Evolutionary conservation across 2,329 filamentous ascomycete species (phyloP).

Genomic region (Diplodia corticola): DNA sequence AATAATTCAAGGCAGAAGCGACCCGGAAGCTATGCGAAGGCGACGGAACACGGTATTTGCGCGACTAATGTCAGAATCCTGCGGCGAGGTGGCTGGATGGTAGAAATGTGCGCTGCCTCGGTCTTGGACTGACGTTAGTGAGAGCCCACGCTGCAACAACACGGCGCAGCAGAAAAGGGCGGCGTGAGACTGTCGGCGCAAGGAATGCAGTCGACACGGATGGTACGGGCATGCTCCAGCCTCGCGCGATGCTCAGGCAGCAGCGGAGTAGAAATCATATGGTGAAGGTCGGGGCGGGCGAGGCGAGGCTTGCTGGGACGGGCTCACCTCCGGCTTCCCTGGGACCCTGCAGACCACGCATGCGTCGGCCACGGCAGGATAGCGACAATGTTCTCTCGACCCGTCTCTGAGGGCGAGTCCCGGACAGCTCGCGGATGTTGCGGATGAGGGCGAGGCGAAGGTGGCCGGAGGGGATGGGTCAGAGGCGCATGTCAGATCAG

Average conservation of each 20-base stretch:
- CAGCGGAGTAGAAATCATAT: constrained; percentile 15
- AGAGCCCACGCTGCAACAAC: not conserved
- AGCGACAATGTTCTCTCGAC: not conserved
- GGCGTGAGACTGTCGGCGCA: not conserved
- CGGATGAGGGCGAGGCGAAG: constrained; percentile 15
- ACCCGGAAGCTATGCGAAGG: not conserved
- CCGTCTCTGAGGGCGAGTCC: constrained; percentile 7
- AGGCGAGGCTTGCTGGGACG: constrained; percentile 11
- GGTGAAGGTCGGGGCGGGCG: constrained; percentile 1
- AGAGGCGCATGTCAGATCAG: constrained; percentile 23
- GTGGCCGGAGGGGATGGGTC: constrained; percentile 20
- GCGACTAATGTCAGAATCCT: not conserved
- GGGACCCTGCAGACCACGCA: constrained; percentile 7
- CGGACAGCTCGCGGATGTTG: constrained; percentile 15
- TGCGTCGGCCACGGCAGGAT: constrained; percentile 1
- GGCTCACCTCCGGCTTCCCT: constrained; percentile 20
- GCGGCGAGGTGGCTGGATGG: constrained; percentile 8
- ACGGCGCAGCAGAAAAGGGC: not conserved
- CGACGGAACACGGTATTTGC: not conserved
- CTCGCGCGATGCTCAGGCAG: not conserved
- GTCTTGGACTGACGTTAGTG: not conserved
- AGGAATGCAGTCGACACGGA: not conserved
- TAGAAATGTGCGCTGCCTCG: constrained; percentile 5
- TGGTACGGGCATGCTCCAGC: not conserved
- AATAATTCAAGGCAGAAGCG: not conserved